A percentile compares a stretch with the other conserved stretches of the same genome.
Conservation (phyloP, 2,329 filamentous ascomycete species). For the Ceratocystis alfenasii region DNA sequence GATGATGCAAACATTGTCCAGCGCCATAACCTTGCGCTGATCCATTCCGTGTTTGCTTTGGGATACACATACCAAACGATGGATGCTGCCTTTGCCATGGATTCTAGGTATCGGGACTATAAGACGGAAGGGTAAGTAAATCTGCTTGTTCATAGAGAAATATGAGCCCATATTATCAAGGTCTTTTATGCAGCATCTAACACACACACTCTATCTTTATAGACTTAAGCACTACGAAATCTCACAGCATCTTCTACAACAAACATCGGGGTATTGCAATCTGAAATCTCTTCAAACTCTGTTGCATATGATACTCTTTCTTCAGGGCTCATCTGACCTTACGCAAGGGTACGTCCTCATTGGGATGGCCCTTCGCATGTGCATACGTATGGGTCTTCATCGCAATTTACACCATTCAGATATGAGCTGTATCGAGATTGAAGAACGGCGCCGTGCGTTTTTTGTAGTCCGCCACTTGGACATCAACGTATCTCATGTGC, state of each 20-base stretch:
- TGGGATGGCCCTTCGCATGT: constrained; percentile 62
- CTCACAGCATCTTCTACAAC: constrained; percentile 52
- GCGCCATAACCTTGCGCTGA: constrained; percentile 50
- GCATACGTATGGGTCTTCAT: constrained; percentile 67
- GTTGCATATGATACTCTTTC: constrained; percentile 67
- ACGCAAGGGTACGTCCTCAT: constrained; percentile 72
- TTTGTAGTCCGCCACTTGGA: constrained; percentile 60
- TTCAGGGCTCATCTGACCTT: constrained; percentile 67
- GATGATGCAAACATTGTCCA: constrained; percentile 37
- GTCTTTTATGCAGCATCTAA: background rate
- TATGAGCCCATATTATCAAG: too few species aligned
- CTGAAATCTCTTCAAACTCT: constrained; percentile 62
- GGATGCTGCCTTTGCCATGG: constrained; percentile 40
- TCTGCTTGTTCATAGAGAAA: background rate
- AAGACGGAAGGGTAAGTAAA: constrained; percentile 44
- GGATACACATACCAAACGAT: constrained; percentile 59
- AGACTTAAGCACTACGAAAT: constrained; percentile 65
- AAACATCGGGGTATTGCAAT: constrained; percentile 59
- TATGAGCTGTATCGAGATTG: constrained; percentile 50
- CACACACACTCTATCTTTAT: background rate
- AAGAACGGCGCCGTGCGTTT: constrained; percentile 52
- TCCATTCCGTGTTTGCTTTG: constrained; percentile 59
- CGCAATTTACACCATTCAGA: constrained; percentile 55
- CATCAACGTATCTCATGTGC: constrained; percentile 54
- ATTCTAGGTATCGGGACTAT: constrained; percentile 38